Evolutionary conservation across 768 basidiomycete species (phyloP).

Genomic region (Lactifluus volemus): DNA sequence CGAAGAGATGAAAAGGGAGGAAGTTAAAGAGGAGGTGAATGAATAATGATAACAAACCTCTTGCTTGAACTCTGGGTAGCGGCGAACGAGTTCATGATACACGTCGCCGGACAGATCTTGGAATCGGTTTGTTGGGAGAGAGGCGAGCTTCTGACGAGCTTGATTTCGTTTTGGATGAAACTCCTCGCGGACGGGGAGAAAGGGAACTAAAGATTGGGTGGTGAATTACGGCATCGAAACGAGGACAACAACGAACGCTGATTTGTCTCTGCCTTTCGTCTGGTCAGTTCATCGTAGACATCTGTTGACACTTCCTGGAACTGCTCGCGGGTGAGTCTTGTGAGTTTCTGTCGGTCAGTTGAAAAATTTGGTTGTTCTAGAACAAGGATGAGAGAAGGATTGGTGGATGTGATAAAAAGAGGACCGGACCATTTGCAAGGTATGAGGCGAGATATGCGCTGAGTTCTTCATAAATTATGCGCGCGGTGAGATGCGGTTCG

Average conservation of each 20-base stretch:
- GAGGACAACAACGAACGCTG: slow-evolving; percentile 41
- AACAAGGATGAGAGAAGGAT: background rate
- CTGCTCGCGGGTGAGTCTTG: slow-evolving; percentile 86
- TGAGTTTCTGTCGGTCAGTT: slow-evolving; percentile 82
- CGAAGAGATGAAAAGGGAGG: slow-evolving; percentile 13
- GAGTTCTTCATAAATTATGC: slow-evolving; percentile 63
- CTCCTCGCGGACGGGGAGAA: slow-evolving; percentile 82
- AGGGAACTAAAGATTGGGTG: slow-evolving; percentile 50
- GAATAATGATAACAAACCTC: slow-evolving; percentile 41
- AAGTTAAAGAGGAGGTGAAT: background rate
- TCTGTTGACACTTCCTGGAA: slow-evolving; percentile 97
- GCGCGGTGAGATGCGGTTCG: slow-evolving; percentile 35
- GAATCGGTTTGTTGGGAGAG: slow-evolving; percentile 80
- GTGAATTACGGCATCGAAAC: background rate
- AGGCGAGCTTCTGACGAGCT: slow-evolving; percentile 93
- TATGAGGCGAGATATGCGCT: slow-evolving; percentile 49
- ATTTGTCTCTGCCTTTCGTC: slow-evolving; percentile 57
- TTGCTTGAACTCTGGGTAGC: slow-evolving; percentile 94
- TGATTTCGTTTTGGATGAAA: slow-evolving; percentile 38
- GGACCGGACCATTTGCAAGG: slow-evolving; percentile 34
- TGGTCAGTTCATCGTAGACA: slow-evolving; percentile 89
- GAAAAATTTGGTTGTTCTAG: slow-evolving; percentile 67
- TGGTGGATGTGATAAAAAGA: slow-evolving; percentile 44
- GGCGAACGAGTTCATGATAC: slow-evolving; percentile 83
- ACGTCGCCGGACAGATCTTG: slow-evolving; percentile 95